phyloP scores from a whole-genome alignment of 139 green algal species.

The Marvania coccoides region DNA sequence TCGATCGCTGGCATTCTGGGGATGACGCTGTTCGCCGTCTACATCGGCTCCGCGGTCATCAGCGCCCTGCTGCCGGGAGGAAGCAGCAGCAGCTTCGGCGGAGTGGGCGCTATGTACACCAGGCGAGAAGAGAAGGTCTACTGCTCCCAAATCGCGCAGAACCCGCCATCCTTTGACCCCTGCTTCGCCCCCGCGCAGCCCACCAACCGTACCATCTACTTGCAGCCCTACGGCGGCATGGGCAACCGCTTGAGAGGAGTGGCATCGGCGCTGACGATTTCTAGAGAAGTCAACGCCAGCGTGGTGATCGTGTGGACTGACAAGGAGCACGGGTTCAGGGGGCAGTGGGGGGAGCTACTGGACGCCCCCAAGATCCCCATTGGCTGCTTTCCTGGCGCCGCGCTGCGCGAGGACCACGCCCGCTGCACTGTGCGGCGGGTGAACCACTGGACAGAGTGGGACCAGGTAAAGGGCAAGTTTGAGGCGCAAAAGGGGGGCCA shows the following conservation, averaged over 20 bases:
- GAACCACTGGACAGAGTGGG: background rate
- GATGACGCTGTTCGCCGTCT: background rate
- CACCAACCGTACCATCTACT: too few relatives aligned
- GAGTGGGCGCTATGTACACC: background rate
- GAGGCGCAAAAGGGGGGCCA: background rate
- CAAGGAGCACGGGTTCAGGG: background rate
- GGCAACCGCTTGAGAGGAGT: background rate
- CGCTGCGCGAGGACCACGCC: background rate
- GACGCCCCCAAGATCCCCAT: background rate
- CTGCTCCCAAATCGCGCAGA: background rate
- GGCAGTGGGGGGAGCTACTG: background rate
- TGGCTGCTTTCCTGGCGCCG: background rate
- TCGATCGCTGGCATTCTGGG: background rate
- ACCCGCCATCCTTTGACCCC: background rate
- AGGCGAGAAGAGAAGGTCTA: background rate
- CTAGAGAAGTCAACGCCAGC: background rate
- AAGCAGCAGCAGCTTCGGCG: background rate
- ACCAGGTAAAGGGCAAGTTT: background rate
- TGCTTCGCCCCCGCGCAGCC: background rate
- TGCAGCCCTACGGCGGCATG: background rate
- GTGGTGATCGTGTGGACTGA: background rate
- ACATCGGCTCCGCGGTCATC: constrained; percentile 2
- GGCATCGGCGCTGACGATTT: background rate
- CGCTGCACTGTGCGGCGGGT: background rate
- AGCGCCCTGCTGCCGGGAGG: background rate